phyloP scores from a whole-genome alignment of 192 early-diverging fungal species.

The Funneliformis geosporum region DNA sequence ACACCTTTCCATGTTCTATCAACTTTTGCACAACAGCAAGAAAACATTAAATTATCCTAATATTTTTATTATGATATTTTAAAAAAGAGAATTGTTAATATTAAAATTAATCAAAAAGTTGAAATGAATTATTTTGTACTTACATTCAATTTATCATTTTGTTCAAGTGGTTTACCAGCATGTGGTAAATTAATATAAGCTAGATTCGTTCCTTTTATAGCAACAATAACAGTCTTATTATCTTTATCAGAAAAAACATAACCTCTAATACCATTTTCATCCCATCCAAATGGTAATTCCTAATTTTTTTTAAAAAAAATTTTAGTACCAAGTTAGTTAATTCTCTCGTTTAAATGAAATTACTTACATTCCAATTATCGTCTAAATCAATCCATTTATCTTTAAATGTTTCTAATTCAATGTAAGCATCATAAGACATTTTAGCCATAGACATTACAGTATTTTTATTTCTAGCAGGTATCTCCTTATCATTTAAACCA shows the following conservation, averaged over 20 bases:
- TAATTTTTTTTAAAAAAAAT: constrained; percentile 12
- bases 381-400: constrained; percentile 67
- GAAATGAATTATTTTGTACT: not conserved
- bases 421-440: constrained; percentile 85
- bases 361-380: constrained; percentile 58
- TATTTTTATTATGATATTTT: not conserved
- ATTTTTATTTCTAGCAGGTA: constrained; percentile 66
- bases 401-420: constrained; percentile 48
- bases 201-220: constrained; percentile 79
- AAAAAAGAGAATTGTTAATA: constrained; percentile 9
- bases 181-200: constrained; percentile 19
- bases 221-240: constrained; percentile 71
- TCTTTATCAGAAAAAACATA: constrained; percentile 76
- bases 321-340: not conserved
- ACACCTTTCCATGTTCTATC: constrained; percentile 81
- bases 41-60: constrained; percentile 91
- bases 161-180: constrained; percentile 66
- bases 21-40: constrained; percentile 95
- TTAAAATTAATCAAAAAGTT: not conserved
- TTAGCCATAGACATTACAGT: constrained; percentile 72
- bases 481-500: not conserved
- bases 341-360: not conserved
- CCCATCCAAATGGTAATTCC: constrained; percentile 68
- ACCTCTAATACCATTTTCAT: constrained; percentile 68
- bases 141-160: constrained; percentile 74